phyloP scores from a whole-genome alignment of 179 eudicot species.

The Beta lomatogona region DNA sequence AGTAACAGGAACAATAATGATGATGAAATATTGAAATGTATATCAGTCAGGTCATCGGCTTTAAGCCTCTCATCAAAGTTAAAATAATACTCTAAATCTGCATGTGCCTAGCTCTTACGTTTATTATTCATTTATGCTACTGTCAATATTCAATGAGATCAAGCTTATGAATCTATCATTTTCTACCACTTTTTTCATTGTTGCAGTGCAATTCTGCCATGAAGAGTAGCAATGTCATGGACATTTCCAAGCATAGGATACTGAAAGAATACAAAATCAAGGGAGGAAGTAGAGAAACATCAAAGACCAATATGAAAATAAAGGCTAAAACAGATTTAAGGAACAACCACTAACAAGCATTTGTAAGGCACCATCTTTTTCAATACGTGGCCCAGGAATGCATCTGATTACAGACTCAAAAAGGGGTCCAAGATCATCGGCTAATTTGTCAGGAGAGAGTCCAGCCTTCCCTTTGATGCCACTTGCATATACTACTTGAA shows the following conservation, averaged over 20 bases:
- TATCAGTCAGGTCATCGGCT: neutral
- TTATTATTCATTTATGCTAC: neutral
- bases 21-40: neutral
- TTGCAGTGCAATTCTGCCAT: neutral
- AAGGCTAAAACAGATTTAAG: conserved; percentile 17
- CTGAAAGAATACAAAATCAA: neutral
- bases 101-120: neutral
- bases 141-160: neutral
- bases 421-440: conserved; percentile 94
- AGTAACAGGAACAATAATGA: neutral
- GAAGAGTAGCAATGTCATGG: neutral
- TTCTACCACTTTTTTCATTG: neutral
- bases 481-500: conserved; percentile 95
- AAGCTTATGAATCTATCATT: neutral
- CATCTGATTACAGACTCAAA: conserved; percentile 85
- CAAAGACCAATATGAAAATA: conserved; percentile 5
- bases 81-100: neutral
- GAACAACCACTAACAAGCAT: conserved; percentile 82
- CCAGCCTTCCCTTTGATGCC: conserved; percentile 95
- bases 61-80: neutral
- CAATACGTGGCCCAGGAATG: conserved; percentile 94
- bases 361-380: conserved; percentile 91
- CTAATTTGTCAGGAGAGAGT: conserved; percentile 80
- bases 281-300: neutral
- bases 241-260: conserved; percentile 4